phyloP scores from a whole-genome alignment of 768 basidiomycete species.

The Leccinum disarticulatum region DNA sequence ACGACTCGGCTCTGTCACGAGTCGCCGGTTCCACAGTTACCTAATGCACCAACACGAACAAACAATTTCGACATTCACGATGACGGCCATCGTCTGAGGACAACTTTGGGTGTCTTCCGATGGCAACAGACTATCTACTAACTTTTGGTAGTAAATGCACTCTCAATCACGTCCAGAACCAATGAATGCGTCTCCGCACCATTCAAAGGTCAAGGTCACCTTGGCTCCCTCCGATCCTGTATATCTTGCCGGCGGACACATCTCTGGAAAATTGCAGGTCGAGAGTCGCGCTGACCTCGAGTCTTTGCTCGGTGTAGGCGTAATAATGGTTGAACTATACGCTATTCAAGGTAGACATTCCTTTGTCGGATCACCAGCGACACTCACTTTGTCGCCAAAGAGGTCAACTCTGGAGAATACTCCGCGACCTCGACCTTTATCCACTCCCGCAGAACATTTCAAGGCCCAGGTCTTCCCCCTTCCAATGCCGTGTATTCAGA shows the following conservation, averaged over 20 bases:
- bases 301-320: constrained; percentile 65
- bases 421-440: constrained; percentile 79
- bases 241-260: constrained; percentile 63
- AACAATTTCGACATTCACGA: constrained; percentile 14
- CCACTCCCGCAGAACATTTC: constrained; percentile 68
- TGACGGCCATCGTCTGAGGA: constrained; percentile 19
- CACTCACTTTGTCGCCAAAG: constrained; percentile 38
- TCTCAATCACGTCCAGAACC: constrained; percentile 48
- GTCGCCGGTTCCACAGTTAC: too few species aligned
- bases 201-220: constrained; percentile 75
- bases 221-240: constrained; percentile 56
- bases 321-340: constrained; percentile 77
- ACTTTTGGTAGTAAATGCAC: constrained; percentile 22
- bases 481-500: constrained; percentile 79
- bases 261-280: constrained; percentile 77
- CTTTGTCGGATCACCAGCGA: not conserved
- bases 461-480: constrained; percentile 78
- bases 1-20: too few species aligned
- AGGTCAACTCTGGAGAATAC: constrained; percentile 74
- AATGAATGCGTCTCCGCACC: constrained; percentile 81
- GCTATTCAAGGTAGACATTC: constrained; percentile 59
- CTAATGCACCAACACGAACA: not conserved
- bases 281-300: constrained; percentile 70
- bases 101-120: not conserved
- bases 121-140: constrained; percentile 6